Conservation (phyloP, 2,329 filamentous ascomycete genomes). For the Fusarium udum region DNA sequence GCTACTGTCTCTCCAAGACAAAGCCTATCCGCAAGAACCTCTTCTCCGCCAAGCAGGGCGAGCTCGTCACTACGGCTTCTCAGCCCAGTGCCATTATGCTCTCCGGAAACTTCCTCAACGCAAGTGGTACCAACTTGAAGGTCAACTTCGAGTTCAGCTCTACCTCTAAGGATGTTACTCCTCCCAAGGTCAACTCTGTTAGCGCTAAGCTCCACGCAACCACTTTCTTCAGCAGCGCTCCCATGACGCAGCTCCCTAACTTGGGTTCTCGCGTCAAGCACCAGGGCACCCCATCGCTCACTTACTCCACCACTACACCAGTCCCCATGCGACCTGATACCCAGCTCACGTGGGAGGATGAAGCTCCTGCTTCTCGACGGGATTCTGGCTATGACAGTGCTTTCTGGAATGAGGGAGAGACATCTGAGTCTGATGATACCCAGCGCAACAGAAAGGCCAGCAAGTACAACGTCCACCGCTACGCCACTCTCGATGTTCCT, state of each 20-base stretch:
- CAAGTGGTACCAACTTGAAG: constrained; percentile 54
- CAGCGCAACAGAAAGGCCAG: constrained; percentile 41
- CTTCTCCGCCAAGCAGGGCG: constrained; percentile 61
- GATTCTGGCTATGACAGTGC: constrained; percentile 64
- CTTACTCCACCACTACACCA: constrained; percentile 57
- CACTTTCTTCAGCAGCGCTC: constrained; percentile 61
- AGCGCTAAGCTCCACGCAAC: constrained; percentile 61
- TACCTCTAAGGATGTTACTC: constrained; percentile 51
- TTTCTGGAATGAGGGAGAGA: constrained; percentile 49
- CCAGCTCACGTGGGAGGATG: constrained; percentile 54
- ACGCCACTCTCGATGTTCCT: constrained; percentile 57
- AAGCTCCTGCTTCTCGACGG: constrained; percentile 50
- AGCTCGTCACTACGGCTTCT: constrained; percentile 55
- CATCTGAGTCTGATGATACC: constrained; percentile 46
- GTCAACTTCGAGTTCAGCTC: constrained; percentile 61
- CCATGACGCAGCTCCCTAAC: constrained; percentile 60
- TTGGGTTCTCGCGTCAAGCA: constrained; percentile 56
- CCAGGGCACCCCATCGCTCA: constrained; percentile 53
- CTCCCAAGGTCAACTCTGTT: constrained; percentile 60
- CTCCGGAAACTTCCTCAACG: constrained; percentile 57
- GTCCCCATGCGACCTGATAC: constrained; percentile 52
- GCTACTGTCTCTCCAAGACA: constrained; percentile 60
- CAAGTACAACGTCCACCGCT: constrained; percentile 51
- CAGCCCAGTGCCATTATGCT: constrained; percentile 62
- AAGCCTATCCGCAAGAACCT: constrained; percentile 65